Evolutionary conservation across 495 filamentous ascomycete species (phyloP), one percentile per base, ranked within the genome.

Genomic region (Melanomma pulvis-pyrius): DNA sequence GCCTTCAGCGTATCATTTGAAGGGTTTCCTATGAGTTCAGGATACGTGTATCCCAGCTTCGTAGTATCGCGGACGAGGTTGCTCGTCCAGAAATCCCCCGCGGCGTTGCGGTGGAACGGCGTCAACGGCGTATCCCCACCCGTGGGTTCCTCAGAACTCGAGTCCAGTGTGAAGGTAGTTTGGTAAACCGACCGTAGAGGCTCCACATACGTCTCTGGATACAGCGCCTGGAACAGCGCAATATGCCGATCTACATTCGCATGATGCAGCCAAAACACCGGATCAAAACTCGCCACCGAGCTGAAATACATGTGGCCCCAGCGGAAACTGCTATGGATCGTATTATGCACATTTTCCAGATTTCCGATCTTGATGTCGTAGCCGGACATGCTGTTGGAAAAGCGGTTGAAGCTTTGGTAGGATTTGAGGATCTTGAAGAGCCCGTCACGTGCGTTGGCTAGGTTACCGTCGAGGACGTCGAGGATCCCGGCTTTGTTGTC

Each of bases 41-140:
- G 81, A 61, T 83, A 83, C 15, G 77, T 79, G 65, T 81, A 78
- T 25, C 81, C 82, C 26, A 81, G 77, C 17, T 24, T 67, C 19
- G 63, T 69, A 8, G 68, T 61, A 11, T 70, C 65, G 17, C 75
- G 63, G 13, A 65, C 68, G 3, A 68, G 69, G n/a, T 59, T 49
- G 12, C 75, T 71, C 21, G 46, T 71, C 69, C 73, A 77, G 34
- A 61, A 71, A 34, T 68, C 67, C 6, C 59, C 59, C 9, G 36
- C 59, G 19, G 70, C 28, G 36, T 78, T 72, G n/a, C 65, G 60
- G 39, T 74, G 77, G 65, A 79, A 79, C 4, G 78, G 77, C 9
- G 19, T 26, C 5, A 61, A 28, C n/a, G 3, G 1, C 6, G 59
- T 30, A 21, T 51, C 26, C 1, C 17, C 44, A 21, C 29, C 48